Evolutionary conservation across 495 filamentous ascomycete species (phyloP), one percentile per base, ranked within the genome.

Genomic region (Cudoniella acicularis): DNA sequence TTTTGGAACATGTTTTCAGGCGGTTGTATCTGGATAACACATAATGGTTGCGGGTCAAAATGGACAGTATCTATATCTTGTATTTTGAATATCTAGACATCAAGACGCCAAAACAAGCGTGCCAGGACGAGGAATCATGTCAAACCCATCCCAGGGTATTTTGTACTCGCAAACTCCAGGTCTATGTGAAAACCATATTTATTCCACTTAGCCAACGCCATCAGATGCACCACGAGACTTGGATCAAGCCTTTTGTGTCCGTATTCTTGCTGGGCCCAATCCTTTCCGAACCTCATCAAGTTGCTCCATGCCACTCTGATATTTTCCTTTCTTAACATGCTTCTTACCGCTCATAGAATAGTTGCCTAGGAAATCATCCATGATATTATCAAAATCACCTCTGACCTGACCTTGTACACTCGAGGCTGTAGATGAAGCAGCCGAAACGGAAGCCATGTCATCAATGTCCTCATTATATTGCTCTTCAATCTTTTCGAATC

Each of bases 401-500:
- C 84, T 77, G 25, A 83, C 77, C 50, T 78, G 77, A 6, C 85
- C 85, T 56, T 70, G 75, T 2, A 83, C 78, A 63, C 74, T 83
- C 4, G 79, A 82, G 22, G 63, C 69, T 11, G 71, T 71, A 10
- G 73, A 70, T 9, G 79, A 81, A 21, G 75, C 69, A 30, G 68
- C 73, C 41, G 74, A 82, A 57, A 74, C 69, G 47, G 64, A 70
- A 30, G 42, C 69, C 67, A 62, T 59, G 40, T 84, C 86, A 68
- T 90, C 83, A 63, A 86, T 80, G 56, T 93, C 89, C 11, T 85
- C 80, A n/a, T 85, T 77, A 70, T 96, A 96, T 56, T 88, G 75
- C 63, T 89, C 87, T 69, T 96, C 90, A 25, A 96, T 81, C 75
- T 86, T 88, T 64, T 97, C 94, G 68, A 98, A 99, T 13, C 94